phyloP scores from a whole-genome alignment of 768 basidiomycete species.

The Leucocoprinus leucothites region DNA sequence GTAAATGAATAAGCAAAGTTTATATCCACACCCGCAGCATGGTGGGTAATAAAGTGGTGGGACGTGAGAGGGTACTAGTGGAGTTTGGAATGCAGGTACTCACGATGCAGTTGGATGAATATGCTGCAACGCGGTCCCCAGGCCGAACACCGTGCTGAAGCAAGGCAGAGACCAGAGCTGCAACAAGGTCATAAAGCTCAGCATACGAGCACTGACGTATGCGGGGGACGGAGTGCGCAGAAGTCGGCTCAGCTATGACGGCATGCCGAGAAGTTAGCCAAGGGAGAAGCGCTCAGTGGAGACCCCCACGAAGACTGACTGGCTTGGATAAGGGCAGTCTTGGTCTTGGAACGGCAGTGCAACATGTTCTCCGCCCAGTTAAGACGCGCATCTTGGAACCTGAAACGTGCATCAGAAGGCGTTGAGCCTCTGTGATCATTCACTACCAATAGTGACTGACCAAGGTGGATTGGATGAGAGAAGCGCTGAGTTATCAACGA shows the following conservation, averaged over 20 bases:
- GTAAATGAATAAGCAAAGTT: conserved; percentile 3
- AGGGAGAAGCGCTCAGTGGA: conserved; percentile 12
- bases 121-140: conserved; percentile 75
- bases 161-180: conserved; percentile 56
- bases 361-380: conserved; percentile 88
- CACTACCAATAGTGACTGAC: conserved; percentile 31
- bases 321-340: conserved; percentile 66
- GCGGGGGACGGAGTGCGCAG: conserved; percentile 39
- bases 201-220: conserved; percentile 50
- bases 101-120: conserved; percentile 77
- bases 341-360: conserved; percentile 48
- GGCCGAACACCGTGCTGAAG: conserved; percentile 47
- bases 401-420: conserved; percentile 19
- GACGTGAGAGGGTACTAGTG: conserved; percentile 10
- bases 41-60: conserved; percentile 12
- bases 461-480: conserved; percentile 66
- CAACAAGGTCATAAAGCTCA: conserved; percentile 54
- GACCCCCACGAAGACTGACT: conserved; percentile 41
- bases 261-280: conserved; percentile 15
- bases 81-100: conserved; percentile 23
- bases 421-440: conserved; percentile 5
- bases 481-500: conserved; percentile 51
- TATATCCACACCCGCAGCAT: conserved; percentile 6
- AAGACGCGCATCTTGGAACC: conserved; percentile 56
- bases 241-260: conserved; percentile 58